Conservation (phyloP, 2,329 filamentous ascomycete genomes). For the Ophiocordyceps australis region DNA sequence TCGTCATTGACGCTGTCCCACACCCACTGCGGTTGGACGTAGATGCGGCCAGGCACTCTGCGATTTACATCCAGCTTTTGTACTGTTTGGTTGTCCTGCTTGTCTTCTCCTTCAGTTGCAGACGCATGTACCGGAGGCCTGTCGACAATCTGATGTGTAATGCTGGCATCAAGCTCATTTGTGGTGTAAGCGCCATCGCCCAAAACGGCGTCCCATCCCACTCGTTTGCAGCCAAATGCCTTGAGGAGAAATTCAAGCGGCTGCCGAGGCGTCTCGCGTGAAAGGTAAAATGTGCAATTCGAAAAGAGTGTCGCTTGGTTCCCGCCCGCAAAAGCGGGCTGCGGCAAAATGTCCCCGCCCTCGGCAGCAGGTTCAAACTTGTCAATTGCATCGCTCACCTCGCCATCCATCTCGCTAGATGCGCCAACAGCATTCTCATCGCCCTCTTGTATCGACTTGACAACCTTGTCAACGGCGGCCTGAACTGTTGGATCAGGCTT, state of each 20-base stretch:
- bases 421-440: conserved; percentile 17
- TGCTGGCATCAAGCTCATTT: conserved; percentile 69
- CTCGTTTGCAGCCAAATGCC: conserved; percentile 85
- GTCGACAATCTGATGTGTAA: conserved; percentile 95
- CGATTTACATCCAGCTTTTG: conserved; percentile 42
- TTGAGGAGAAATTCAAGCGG: conserved; percentile 85
- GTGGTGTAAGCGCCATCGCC: conserved; percentile 87
- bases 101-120: conserved; percentile 27
- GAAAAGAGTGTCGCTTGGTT: conserved; percentile 66
- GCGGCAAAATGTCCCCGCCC: conserved; percentile 70
- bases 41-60: conserved; percentile 77
- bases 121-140: conserved; percentile 55
- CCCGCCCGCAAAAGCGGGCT: conserved; percentile 50
- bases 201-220: conserved; percentile 84
- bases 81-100: conserved; percentile 42
- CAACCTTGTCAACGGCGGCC: conserved; percentile 48
- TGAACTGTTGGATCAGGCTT: conserved; percentile 44
- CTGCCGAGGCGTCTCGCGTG: conserved; percentile 79
- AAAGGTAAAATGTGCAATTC: conserved; percentile 80
- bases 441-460: conserved; percentile 46
- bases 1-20: conserved; percentile 95
- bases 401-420: conserved; percentile 24
- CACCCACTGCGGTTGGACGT: conserved; percentile 94
- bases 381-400: conserved; percentile 53
- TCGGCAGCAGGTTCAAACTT: conserved; percentile 76